These are phyloP conservation scores for Fusarium euwallaceae DNA, from an alignment of 2,329 filamentous ascomycete genomes.

Conservation along the genomic window DNA sequence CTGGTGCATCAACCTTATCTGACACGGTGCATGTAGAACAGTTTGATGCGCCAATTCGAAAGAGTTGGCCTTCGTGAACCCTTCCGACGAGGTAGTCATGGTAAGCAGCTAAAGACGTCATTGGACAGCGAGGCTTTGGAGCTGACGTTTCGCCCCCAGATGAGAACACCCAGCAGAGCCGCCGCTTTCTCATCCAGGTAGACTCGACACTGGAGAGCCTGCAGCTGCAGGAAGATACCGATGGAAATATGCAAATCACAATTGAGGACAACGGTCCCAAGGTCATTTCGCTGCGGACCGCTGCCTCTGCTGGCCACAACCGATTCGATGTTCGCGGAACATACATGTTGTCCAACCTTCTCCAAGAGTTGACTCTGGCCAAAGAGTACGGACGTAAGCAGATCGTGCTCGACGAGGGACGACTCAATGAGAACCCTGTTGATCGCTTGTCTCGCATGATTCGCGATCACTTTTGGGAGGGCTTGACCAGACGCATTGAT, in stretches of 20 bases:
- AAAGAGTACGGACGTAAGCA: conserved; percentile 91
- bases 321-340: conserved; percentile 93
- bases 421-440: conserved; percentile 95
- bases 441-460: conserved; percentile 89
- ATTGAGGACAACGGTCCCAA: conserved; percentile 97
- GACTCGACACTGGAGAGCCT: conserved; percentile 85
- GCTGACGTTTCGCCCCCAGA: conserved; percentile 64
- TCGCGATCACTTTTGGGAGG: conserved; percentile 91
- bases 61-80: conserved; percentile 65
- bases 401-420: conserved; percentile 90
- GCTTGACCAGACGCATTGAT: conserved; percentile 90
- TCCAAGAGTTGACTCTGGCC: conserved; percentile 94
- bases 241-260: conserved; percentile 96
- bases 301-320: conserved; percentile 86
- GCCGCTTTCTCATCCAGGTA: conserved; percentile 89
- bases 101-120: conserved; percentile 52
- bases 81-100: conserved; percentile 71
- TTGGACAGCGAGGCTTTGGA: background rate
- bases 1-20: conserved; percentile 37
- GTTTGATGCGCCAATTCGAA: conserved; percentile 66
- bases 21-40: conserved; percentile 59
- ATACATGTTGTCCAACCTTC: conserved; percentile 96
- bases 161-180: conserved; percentile 75
- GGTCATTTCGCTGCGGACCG: conserved; percentile 86
- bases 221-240: conserved; percentile 89